Percentiles rank a stretch among this genome's conserved stretches.
Evolutionary conservation across 2,329 filamentous ascomycete species (phyloP).

Genomic region (Trichothecium sympodiale): DNA sequence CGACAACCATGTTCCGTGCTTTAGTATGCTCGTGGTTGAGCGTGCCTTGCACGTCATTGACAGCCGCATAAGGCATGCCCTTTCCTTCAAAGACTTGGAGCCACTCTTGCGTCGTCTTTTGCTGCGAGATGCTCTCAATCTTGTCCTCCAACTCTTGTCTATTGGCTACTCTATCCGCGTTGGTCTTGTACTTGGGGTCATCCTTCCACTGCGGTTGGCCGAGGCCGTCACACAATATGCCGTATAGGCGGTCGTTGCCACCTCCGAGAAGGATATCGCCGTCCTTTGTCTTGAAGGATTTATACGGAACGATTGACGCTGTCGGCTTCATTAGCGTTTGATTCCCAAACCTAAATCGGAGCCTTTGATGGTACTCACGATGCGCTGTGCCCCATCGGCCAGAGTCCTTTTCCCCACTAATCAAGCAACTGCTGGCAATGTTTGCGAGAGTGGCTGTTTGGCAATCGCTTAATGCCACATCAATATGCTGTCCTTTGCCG

Average conservation of each 20-base stretch:
- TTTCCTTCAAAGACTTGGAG: slow-evolving; percentile 75
- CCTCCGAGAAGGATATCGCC: slow-evolving; percentile 61
- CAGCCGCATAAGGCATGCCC: slow-evolving; percentile 83
- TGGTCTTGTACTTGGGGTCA: slow-evolving; percentile 48
- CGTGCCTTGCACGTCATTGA: slow-evolving; percentile 84
- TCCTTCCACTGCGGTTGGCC: slow-evolving; percentile 48
- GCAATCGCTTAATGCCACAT: slow-evolving; percentile 84
- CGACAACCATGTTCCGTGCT: slow-evolving; percentile 81
- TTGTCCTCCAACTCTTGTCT: slow-evolving; percentile 64
- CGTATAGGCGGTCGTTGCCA: slow-evolving; percentile 61
- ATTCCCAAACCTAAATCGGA: slow-evolving; percentile 2
- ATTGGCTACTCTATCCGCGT: slow-evolving; percentile 55
- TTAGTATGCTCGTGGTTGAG: slow-evolving; percentile 75
- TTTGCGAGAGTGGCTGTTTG: slow-evolving; percentile 93
- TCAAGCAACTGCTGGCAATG: slow-evolving; percentile 81
- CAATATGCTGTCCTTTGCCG: slow-evolving; percentile 81
- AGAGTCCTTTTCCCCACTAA: slow-evolving; percentile 77
- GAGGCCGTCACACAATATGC: slow-evolving; percentile 50
- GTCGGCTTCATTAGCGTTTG: not conserved
- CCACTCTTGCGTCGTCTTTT: slow-evolving; percentile 82
- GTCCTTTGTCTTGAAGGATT: slow-evolving; percentile 66
- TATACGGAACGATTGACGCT: slow-evolving; percentile 97
- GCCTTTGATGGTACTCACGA: slow-evolving; percentile 41
- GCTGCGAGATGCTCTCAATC: slow-evolving; percentile 65
- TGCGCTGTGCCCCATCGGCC: slow-evolving; percentile 96